Percentiles rank a stretch among this genome's conserved stretches.
Conservation (phyloP, 805 yeast genomes). For the Candida maltosa region DNA sequence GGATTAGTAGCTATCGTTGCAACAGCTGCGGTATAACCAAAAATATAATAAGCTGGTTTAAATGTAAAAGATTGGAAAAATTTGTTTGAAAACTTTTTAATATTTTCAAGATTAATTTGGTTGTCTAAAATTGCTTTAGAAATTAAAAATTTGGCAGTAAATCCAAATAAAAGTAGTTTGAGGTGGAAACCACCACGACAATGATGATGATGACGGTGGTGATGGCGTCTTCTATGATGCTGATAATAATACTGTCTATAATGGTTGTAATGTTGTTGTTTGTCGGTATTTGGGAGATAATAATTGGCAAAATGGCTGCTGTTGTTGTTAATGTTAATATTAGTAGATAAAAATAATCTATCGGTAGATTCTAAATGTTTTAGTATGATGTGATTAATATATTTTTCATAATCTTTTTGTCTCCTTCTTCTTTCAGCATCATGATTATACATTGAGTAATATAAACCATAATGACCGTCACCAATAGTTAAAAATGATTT, state of each 20-base stretch:
- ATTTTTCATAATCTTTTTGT: constrained; percentile 9
- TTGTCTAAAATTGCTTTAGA: constrained; percentile 3
- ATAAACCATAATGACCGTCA: constrained; percentile 42
- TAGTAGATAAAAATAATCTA: neutral
- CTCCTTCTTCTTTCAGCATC: constrained; percentile 18
- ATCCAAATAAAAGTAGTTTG: constrained; percentile 4
- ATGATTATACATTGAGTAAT: constrained; percentile 36
- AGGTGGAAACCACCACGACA: neutral
- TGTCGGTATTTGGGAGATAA: neutral
- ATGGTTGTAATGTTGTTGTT: constrained; percentile 1
- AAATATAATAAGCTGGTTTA: neutral
- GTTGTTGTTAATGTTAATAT: neutral
- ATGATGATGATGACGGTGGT: neutral
- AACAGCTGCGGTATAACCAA: neutral
- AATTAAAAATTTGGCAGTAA: constrained; percentile 5
- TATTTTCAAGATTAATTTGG: constrained; percentile 2
- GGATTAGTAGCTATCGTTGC: neutral
- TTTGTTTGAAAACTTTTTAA: constrained; percentile 4
- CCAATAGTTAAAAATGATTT: constrained; percentile 21
- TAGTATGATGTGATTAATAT: constrained; percentile 5
- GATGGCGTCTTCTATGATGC: neutral
- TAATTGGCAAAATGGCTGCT: neutral
- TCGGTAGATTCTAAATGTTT: constrained; percentile 6
- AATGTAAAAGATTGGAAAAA: constrained; percentile 3
- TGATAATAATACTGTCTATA: neutral